phyloP scores from a whole-genome alignment of 805 yeast species.

The Candida sphagnicola region DNA sequence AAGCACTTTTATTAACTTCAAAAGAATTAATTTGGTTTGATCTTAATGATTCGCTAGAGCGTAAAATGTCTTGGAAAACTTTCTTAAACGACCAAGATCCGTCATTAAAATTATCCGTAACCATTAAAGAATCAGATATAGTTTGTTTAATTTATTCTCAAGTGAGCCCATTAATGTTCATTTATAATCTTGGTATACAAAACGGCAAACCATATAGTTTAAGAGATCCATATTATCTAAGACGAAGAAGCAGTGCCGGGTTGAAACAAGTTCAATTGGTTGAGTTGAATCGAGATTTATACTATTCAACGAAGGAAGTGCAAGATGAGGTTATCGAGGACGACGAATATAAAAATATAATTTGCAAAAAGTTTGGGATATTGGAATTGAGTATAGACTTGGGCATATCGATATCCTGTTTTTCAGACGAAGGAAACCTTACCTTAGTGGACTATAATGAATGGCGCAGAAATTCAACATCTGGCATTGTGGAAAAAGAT shows the following conservation, averaged over 20 bases:
- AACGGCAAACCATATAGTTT: slow-evolving; percentile 25
- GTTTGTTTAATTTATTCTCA: slow-evolving; percentile 25
- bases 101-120: slow-evolving; percentile 40
- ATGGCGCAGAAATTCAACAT: slow-evolving; percentile 1
- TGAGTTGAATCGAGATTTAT: slow-evolving; percentile 5
- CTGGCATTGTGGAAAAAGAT: neutral
- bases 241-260: slow-evolving; percentile 6
- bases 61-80: slow-evolving; percentile 73
- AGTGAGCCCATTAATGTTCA: slow-evolving; percentile 24
- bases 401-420: slow-evolving; percentile 10
- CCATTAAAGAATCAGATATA: slow-evolving; percentile 16
- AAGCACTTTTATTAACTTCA: slow-evolving; percentile 58
- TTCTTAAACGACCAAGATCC: slow-evolving; percentile 52
- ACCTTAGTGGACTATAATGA: neutral
- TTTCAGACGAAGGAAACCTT: slow-evolving; percentile 4
- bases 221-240: slow-evolving; percentile 26
- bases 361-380: slow-evolving; percentile 8
- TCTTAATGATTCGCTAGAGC: slow-evolving; percentile 28
- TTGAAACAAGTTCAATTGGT: slow-evolving; percentile 13
- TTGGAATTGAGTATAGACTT: slow-evolving; percentile 16
- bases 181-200: slow-evolving; percentile 27
- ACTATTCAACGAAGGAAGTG: neutral
- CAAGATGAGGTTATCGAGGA: slow-evolving; percentile 8
- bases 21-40: slow-evolving; percentile 58
- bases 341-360: slow-evolving; percentile 3